phyloP scores from a whole-genome alignment of 192 early-diverging fungal species.

The Pilobolus umbonatus region DNA sequence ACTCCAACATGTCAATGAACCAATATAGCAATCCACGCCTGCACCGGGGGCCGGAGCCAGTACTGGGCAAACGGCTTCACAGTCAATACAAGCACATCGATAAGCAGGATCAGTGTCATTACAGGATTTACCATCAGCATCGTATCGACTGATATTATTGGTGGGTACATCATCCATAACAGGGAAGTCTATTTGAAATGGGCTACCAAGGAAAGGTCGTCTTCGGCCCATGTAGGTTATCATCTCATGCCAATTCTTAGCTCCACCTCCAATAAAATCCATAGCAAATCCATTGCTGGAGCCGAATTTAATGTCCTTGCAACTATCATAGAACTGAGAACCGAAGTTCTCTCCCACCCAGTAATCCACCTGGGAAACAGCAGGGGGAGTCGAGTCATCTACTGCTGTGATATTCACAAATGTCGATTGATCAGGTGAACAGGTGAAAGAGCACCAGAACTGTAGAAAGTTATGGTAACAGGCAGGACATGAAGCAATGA shows the following conservation, averaged over 20 bases:
- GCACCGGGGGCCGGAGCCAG: slow-evolving; percentile 46
- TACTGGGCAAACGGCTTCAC: slow-evolving; percentile 47
- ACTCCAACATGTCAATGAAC: slow-evolving; percentile 43
- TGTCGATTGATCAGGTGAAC: slow-evolving; percentile 58
- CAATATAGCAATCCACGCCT: slow-evolving; percentile 36
- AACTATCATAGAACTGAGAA: slow-evolving; percentile 52
- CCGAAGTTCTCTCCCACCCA: slow-evolving; percentile 52
- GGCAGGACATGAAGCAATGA: slow-evolving; percentile 57
- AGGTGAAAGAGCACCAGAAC: slow-evolving; percentile 63
- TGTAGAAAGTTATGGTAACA: slow-evolving; percentile 62
- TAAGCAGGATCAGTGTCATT: slow-evolving; percentile 46
- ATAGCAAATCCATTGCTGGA: slow-evolving; percentile 61
- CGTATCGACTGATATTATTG: slow-evolving; percentile 13
- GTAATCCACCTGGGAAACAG: slow-evolving; percentile 46
- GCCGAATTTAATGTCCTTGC: slow-evolving; percentile 66
- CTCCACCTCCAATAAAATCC: slow-evolving; percentile 64
- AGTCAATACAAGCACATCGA: slow-evolving; percentile 61
- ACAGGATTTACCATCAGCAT: slow-evolving; percentile 35
- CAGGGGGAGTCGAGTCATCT: slow-evolving; percentile 25
- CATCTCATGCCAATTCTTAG: slow-evolving; percentile 51
- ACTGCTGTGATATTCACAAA: slow-evolving; percentile 57
- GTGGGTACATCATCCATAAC: slow-evolving; percentile 12
- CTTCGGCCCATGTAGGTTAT: slow-evolving; percentile 50
- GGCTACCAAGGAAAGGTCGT: slow-evolving; percentile 49
- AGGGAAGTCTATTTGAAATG: slow-evolving; percentile 63